Evolutionary conservation across 179 eudicot genomes (phyloP), one percentile per base, ranked within the genome.

Genomic region (Drosera spatulata): DNA sequence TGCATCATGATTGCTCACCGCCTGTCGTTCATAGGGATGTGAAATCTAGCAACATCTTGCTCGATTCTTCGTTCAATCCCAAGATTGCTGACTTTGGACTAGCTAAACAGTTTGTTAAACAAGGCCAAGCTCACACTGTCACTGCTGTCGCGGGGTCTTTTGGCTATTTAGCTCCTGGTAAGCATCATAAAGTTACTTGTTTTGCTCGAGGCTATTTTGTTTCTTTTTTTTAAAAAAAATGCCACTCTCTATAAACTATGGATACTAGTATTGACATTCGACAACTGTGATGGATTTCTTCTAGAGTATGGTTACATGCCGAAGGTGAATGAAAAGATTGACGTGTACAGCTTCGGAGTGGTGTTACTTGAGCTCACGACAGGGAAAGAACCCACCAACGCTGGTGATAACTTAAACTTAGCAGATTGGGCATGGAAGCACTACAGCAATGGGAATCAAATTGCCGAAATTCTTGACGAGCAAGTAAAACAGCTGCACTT

Each of bases 91-190:
- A 93, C 78, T 88, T 93, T 61, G 95, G 95, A 2, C 73, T 84
- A 46, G 88, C 95, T 4, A 80, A 61, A 69, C 68, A 71, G n/a
- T 58, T 76, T 59, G 63, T 54, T 39, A 91, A 82, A 81, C 61
- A 65, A 12, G 79, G 73, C 43, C 80, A 80, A 69, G 79, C 76
- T 61, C 63, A 80, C 50, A 81, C 94, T 9, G 73, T 81, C 69
- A 78, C 95, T 66, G 66, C 71, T 10, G 74, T 89, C 46, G 94
- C 95, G 47, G 99, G 99, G 41, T 84, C 96, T 50, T 84, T 89
- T 39, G 99, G 99, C 10, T 93, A 93, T 75, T 68, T 93, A 57
- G 93, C 96, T 48, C 97, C 97, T 11, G 97, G 95, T 89, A 75
- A 63, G 55, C 3, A 40, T 10, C 49, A 56, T 10, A 41, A 2